Evolutionary conservation across 306 rosid genomes (phyloP), one percentile per base, ranked within the genome.

Genomic region (Clitoria ternatea): DNA sequence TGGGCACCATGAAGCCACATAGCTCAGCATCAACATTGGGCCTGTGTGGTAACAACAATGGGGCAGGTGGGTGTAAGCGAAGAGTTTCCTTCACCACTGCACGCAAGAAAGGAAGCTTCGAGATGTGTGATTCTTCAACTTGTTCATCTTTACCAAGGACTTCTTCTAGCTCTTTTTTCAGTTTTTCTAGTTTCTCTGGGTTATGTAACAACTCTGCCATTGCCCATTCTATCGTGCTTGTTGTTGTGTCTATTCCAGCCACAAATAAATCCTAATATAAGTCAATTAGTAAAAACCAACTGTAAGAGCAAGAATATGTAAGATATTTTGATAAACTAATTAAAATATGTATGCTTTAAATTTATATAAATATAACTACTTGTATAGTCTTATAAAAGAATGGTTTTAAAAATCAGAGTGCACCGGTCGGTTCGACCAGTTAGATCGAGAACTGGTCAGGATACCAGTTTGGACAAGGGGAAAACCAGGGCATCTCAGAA

Each of bases 201-300:
- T 62, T 82, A 9, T 17, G 66, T 3, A 82, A 7, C 13, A 77
- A 54, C 39, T 66, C 85, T 7, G 76, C 7, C 81, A 77, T 77
- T 2, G 59, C 40, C 81, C 76, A 69, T 60, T 60, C 76, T 6
- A 69, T 7, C 2, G 76, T 30, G 39, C 29, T 37, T 27, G 65
- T 26, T 48, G 76, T 76, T 60, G 80, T 76, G 64, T 76, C 80
- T 36, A 76, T 60, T 12, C 70, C 80, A 13, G 71, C 81, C 0
- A 39, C 54, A n/a, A 71, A 74, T 66, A 81, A 75, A 66, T 71
- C 82, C 81, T 43, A 67, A 19, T 19, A 62, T 22, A 29, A n/a
- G n/a, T n/a, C n/a, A n/a, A n/a, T n/a, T 29, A 7, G 2, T 29
- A 5, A 5, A 29, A 29, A 29, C 2, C 32, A 29, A 5, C 5